phyloP scores from a whole-genome alignment of 164 flowering plant species.

The Macadamia tetraphylla region DNA sequence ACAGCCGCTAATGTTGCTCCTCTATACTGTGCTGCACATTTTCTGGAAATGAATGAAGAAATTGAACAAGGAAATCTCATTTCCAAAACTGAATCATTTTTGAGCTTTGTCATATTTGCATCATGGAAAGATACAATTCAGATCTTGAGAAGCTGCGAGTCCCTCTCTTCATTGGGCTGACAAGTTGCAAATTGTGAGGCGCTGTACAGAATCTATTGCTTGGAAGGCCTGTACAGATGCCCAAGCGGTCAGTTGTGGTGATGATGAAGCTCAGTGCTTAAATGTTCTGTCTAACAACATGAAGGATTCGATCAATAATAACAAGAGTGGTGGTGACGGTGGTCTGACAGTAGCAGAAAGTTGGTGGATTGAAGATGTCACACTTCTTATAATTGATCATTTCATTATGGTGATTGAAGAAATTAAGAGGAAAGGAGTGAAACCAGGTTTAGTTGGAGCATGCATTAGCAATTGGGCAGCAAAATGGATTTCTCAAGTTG shows the following conservation, averaged over 20 bases:
- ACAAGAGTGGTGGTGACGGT: neutral
- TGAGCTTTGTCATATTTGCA: constrained; percentile 28
- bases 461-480: constrained; percentile 36
- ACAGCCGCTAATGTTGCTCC: constrained; percentile 29
- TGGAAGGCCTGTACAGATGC: constrained; percentile 33
- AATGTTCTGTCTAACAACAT: neutral
- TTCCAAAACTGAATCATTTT: constrained; percentile 30
- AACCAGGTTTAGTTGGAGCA: constrained; percentile 27
- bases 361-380: constrained; percentile 58
- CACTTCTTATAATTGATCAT: constrained; percentile 36
- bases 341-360: constrained; percentile 9
- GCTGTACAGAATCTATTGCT: constrained; percentile 42
- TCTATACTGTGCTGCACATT: constrained; percentile 33
- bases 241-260: constrained; percentile 5
- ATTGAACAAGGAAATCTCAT: constrained; percentile 33
- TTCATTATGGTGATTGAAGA: constrained; percentile 31
- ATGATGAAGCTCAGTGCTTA: constrained; percentile 10
- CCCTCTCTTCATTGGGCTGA: constrained; percentile 33
- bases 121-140: constrained; percentile 46
- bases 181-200: constrained; percentile 19
- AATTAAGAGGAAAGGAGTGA: constrained; percentile 29
- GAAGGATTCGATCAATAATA: neutral
- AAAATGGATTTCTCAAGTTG: constrained; percentile 24
- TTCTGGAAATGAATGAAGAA: constrained; percentile 48
- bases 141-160: constrained; percentile 36